These are phyloP conservation scores for Rasamsonia emersonii DNA, from an alignment of 2,329 filamentous ascomycete species.

Conservation along the genomic window DNA sequence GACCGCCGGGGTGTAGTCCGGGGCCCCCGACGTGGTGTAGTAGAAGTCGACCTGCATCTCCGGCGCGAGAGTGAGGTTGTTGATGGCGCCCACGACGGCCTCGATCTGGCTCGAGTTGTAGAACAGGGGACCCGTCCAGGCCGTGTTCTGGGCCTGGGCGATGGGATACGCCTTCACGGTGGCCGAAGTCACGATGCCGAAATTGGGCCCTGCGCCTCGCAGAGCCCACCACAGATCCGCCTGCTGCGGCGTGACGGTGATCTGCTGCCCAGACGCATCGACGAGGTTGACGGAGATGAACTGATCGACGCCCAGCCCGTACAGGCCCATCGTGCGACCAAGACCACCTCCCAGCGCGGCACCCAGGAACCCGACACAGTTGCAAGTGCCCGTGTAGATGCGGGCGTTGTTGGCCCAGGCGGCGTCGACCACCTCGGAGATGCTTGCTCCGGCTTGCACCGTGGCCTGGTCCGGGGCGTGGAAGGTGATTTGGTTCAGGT, in stretches of 20 bases:
- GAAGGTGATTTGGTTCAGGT: slow-evolving; percentile 18
- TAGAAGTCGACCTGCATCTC: slow-evolving; percentile 29
- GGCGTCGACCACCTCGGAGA: slow-evolving; percentile 7
- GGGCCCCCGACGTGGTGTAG: slow-evolving; percentile 13
- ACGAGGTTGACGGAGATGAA: slow-evolving; percentile 34
- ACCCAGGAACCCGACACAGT: slow-evolving; percentile 22
- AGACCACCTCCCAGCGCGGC: slow-evolving; percentile 14
- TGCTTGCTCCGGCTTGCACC: slow-evolving; percentile 14
- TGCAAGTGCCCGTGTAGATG: slow-evolving; percentile 22
- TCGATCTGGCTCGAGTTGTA: slow-evolving; percentile 21
- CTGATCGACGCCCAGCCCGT: slow-evolving; percentile 29
- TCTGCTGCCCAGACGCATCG: slow-evolving; percentile 27
- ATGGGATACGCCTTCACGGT: slow-evolving; percentile 25
- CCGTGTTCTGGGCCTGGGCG: slow-evolving; percentile 10
- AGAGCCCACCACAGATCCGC: slow-evolving; percentile 36
- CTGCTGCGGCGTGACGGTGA: slow-evolving; percentile 29
- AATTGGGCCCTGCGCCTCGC: slow-evolving; percentile 34
- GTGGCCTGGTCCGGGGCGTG: slow-evolving; percentile 16
- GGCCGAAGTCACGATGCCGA: slow-evolving; percentile 28
- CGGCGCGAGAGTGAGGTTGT: slow-evolving; percentile 27
- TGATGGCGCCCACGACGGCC: slow-evolving; percentile 26
- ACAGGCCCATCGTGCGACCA: slow-evolving; percentile 11
- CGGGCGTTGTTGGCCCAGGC: slow-evolving; percentile 15
- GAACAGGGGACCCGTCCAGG: slow-evolving; percentile 18
- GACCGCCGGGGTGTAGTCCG: slow-evolving; percentile 15